Evolutionary conservation across 306 rosid species (phyloP), one percentile per base, ranked within the genome.

Genomic region (Dalbergia cultrata): DNA sequence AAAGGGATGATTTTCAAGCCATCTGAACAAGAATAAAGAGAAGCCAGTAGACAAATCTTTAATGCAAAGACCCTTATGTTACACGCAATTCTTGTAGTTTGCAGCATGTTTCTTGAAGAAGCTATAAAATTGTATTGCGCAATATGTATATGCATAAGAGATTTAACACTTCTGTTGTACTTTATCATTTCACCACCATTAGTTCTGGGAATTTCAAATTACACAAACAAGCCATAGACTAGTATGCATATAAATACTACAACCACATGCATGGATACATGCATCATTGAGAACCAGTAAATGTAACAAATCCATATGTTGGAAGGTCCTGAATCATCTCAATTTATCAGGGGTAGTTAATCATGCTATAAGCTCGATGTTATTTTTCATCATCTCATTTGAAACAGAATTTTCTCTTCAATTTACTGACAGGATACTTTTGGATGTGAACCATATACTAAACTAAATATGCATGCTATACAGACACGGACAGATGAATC

Each of bases 401-500:
- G 64, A 45, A 13, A 68, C 35, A 45, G 44, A 64, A 53, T 39
- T 50, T 80, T 71, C 54, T 63, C 26, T 18, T 17, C 5, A 47
- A 62, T 67, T 13, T 60, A 34, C 22, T 44, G 18, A 50, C 18
- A 14, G 17, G 77, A 45, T 71, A 72, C 43, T 72, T 70, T 64
- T 41, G 26, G 73, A 19, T 47, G 41, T 35, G 21, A 66, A 57
- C 76, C 41, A 8, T 49, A 83, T 26, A 35, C 31, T 21, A 67
- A 44, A 47, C 39, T 21, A 67, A 56, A 35, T 66, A 45, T 21
- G n/a, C 41, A 13, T 49, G 10, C 6, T 31, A 54, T 13, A 68
- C 16, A 61, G 53, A 69, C 21, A 45, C 53, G 33, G 44, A 33
- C 16, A 78, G 34, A 72, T 75, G 50, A 72, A 81, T 66, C 65